Conservation (phyloP, 1,284 basidiomycete genomes). For the Pisolithus thermaeus region DNA sequence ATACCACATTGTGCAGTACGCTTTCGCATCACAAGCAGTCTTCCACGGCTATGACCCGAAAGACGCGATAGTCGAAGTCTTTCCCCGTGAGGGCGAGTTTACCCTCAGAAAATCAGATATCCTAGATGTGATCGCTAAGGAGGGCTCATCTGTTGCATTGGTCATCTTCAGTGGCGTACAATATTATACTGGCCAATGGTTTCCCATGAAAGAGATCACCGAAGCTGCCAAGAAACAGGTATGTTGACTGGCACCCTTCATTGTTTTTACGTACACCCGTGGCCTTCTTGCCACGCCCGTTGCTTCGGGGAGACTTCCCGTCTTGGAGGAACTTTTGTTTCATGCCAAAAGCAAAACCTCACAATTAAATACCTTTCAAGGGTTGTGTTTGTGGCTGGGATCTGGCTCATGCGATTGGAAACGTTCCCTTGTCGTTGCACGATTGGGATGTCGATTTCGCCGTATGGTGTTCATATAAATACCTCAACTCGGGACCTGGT, state of each 20-base stretch:
- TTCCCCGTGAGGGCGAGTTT: conserved; percentile 79
- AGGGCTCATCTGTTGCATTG: conserved; percentile 76
- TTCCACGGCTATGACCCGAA: conserved; percentile 77
- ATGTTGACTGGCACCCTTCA: conserved; percentile 17
- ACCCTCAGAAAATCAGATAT: conserved; percentile 91
- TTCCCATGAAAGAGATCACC: conserved; percentile 83
- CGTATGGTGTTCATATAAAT: conserved; percentile 98
- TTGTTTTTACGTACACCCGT: conserved; percentile 24
- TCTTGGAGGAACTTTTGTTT: conserved; percentile 4
- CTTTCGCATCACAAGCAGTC: conserved; percentile 82
- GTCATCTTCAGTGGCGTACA: conserved; percentile 90
- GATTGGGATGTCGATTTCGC: conserved; percentile 97
- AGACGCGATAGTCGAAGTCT: conserved; percentile 73
- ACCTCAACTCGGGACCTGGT: conserved; percentile 93
- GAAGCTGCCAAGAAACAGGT: conserved; percentile 80
- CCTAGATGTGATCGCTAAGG: conserved; percentile 64
- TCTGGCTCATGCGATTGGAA: conserved; percentile 93
- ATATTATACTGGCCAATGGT: conserved; percentile 97
- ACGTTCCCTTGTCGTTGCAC: conserved; percentile 85
- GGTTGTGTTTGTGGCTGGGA: conserved; percentile 95
- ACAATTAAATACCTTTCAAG: conserved; percentile 34
- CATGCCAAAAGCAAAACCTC: conserved; percentile 7
- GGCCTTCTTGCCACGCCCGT: conserved; percentile 2
- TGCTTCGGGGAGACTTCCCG: conserved; percentile 1
- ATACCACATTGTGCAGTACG: conserved; percentile 59